A percentile compares a stretch with the other conserved stretches of the same genome.
Evolutionary conservation across 2,329 filamentous ascomycete species (phyloP).

Genomic region (Trichoderma aggressivum): DNA sequence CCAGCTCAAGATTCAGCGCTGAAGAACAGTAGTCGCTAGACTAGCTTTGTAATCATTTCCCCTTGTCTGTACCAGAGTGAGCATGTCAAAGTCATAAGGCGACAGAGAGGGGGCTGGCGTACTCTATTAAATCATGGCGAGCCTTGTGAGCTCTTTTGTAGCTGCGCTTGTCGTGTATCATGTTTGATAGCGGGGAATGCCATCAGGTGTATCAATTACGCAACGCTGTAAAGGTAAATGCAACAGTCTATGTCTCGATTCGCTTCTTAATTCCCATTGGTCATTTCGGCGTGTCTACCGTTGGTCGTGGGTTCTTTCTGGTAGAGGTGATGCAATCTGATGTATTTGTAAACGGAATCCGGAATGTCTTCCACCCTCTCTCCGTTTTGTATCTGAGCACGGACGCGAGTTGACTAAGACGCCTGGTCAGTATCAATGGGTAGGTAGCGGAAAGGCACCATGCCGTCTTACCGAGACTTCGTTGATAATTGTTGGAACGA

Average conservation of each 20-base stretch:
- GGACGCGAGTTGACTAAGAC: slow-evolving; percentile 72
- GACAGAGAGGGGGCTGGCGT: background rate
- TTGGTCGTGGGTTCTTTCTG: slow-evolving; percentile 18
- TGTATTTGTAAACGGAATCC: slow-evolving; percentile 67
- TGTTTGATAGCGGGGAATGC: background rate
- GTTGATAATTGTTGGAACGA: slow-evolving; percentile 82
- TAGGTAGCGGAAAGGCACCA: background rate
- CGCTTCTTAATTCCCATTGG: background rate
- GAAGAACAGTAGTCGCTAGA: background rate
- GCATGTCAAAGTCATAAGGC: background rate
- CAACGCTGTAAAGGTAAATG: background rate
- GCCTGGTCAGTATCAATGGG: background rate
- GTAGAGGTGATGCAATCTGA: slow-evolving; percentile 61
- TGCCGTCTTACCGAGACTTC: slow-evolving; percentile 38
- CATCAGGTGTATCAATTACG: background rate
- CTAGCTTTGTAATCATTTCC: background rate
- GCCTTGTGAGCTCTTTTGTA: background rate
- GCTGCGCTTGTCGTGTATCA: background rate
- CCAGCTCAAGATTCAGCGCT: background rate
- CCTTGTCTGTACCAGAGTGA: background rate
- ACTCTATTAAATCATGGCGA: background rate
- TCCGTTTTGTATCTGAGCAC: slow-evolving; percentile 69
- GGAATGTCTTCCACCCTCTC: slow-evolving; percentile 75
- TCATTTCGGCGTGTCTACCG: background rate
- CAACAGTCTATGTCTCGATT: background rate